Conservation (phyloP, 2,329 filamentous ascomycete species). For the Onygenales sp. region DNA sequence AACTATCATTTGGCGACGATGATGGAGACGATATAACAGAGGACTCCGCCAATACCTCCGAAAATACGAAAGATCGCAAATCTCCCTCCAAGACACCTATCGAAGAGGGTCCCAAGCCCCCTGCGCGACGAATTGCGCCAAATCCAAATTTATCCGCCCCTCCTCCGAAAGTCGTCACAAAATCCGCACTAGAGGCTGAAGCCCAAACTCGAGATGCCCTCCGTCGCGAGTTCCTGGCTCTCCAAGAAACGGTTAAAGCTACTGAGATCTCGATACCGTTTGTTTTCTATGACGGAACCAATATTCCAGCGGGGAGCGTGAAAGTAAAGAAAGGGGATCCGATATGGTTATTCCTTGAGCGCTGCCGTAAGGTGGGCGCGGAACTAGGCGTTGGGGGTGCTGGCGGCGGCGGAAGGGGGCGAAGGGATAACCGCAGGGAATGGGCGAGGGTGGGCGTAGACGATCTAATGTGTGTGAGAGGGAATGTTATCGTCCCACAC, state of each 20-base stretch:
- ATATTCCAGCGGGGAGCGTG: constrained; percentile 73
- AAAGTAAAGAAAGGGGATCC: constrained; percentile 88
- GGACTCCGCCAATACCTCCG: constrained; percentile 26
- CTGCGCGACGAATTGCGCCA: constrained; percentile 29
- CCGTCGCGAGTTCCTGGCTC: constrained; percentile 67
- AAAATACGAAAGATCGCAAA: constrained; percentile 26
- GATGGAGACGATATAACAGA: constrained; percentile 53
- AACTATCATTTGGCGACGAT: constrained; percentile 52
- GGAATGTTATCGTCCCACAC: constrained; percentile 86
- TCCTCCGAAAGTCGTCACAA: constrained; percentile 68
- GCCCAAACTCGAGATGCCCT: constrained; percentile 65
- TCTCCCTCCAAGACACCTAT: constrained; percentile 27
- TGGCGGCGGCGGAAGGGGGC: constrained; percentile 30
- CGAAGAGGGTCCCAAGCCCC: constrained; percentile 21
- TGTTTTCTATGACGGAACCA: constrained; percentile 92
- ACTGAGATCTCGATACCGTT: constrained; percentile 89
- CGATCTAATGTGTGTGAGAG: constrained; percentile 85
- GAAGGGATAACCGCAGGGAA: constrained; percentile 59
- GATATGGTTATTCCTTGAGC: constrained; percentile 87
- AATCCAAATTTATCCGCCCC: constrained; percentile 32
- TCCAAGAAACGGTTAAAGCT: constrained; percentile 79
- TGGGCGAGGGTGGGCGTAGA: constrained; percentile 94
- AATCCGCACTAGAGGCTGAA: constrained; percentile 66
- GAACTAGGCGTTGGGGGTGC: constrained; percentile 64
- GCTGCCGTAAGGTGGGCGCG: constrained; percentile 81